Conservation (phyloP, 1,139 yeast species). For the Blastobotrys serpentis region DNA sequence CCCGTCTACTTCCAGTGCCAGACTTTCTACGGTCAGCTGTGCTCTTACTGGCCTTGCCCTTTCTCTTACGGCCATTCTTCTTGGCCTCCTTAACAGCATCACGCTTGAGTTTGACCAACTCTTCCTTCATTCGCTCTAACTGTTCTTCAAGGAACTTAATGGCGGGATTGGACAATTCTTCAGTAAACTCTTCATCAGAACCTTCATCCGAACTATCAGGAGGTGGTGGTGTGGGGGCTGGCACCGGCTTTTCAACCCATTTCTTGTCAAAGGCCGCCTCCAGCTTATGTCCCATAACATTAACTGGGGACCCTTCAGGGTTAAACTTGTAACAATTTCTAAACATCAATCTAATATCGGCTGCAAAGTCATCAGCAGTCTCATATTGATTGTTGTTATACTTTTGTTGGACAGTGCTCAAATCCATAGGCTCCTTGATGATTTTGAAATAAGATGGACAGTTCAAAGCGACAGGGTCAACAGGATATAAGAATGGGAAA, state of each 20-base stretch:
- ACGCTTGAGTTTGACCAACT: conserved; percentile 76
- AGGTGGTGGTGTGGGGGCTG: conserved; percentile 60
- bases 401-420: conserved; percentile 79
- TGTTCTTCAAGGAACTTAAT: conserved; percentile 87
- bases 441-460: conserved; percentile 86
- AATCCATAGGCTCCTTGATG: conserved; percentile 92
- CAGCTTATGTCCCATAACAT: conserved; percentile 89
- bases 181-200: conserved; percentile 41
- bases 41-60: conserved; percentile 17
- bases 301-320: conserved; percentile 94
- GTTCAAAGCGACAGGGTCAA: conserved; percentile 90
- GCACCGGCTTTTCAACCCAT: conserved; percentile 87
- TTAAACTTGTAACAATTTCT: conserved; percentile 87
- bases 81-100: conserved; percentile 55
- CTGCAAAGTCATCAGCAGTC: conserved; percentile 82
- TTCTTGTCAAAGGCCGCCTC: conserved; percentile 83
- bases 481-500: conserved; percentile 91
- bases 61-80: conserved; percentile 36
- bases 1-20: conserved; percentile 15
- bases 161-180: conserved; percentile 79
- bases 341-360: conserved; percentile 79
- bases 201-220: conserved; percentile 55
- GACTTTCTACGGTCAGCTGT: conserved; percentile 22
- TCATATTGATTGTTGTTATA: conserved; percentile 84
- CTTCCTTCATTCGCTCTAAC: conserved; percentile 78